phyloP scores from a whole-genome alignment of 352 stramenopile genomes.

The Globisporangium echinulatum region DNA sequence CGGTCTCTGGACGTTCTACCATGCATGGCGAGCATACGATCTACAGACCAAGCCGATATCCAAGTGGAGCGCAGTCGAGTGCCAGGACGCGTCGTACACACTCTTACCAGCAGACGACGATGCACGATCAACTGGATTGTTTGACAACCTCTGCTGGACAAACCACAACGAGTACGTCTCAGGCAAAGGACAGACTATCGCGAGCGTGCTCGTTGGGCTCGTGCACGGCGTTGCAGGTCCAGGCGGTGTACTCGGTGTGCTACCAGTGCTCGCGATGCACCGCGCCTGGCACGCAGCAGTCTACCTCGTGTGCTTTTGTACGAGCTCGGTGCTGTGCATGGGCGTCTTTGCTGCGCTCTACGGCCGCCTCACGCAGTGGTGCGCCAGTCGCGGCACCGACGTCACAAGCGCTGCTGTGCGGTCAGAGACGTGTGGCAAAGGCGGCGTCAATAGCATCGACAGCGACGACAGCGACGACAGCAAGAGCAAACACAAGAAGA shows the following conservation, averaged over 20 bases:
- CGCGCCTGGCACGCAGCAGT: constrained; percentile 32
- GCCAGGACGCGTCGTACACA: constrained; percentile 48
- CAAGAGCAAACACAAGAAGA: constrained; percentile 8
- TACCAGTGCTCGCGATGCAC: constrained; percentile 81
- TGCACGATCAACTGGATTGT: not conserved
- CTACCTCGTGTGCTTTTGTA: constrained; percentile 86
- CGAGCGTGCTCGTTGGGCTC: constrained; percentile 61
- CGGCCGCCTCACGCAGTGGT: constrained; percentile 46
- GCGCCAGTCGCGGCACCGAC: constrained; percentile 2
- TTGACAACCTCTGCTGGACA: constrained; percentile 9
- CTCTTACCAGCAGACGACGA: constrained; percentile 15
- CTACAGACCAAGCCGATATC: constrained; percentile 19
- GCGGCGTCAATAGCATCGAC: not conserved
- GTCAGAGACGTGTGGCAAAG: no score
- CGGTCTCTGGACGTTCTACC: constrained; percentile 42
- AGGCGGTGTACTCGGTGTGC: constrained; percentile 70
- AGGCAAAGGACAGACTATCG: constrained; percentile 14
- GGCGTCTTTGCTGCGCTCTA: constrained; percentile 80
- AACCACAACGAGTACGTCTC: constrained; percentile 11
- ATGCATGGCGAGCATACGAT: constrained; percentile 30
- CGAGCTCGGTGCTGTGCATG: constrained; percentile 85
- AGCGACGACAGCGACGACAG: constrained; percentile 6
- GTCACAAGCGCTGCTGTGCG: not conserved
- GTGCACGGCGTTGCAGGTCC: constrained; percentile 85
- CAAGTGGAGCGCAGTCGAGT: constrained; percentile 49